phyloP scores from a whole-genome alignment of 179 eudicot genomes.

The Camellia oleifera region DNA sequence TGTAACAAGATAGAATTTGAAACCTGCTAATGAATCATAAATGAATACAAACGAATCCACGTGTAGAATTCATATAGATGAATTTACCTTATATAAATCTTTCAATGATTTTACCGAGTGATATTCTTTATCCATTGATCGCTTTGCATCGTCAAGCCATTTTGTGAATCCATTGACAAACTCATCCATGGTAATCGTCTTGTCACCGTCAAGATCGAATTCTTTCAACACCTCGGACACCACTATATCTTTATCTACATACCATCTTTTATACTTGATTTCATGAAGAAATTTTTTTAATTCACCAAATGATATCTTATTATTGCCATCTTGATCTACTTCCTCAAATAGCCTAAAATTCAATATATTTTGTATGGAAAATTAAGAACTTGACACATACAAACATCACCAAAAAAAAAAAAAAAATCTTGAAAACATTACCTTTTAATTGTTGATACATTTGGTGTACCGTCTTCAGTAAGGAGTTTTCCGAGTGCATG shows the following conservation, averaged over 20 bases:
- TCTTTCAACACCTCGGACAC: conserved; percentile 24
- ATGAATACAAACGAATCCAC: not conserved
- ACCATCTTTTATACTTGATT: conserved; percentile 16
- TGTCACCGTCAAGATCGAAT: conserved; percentile 29
- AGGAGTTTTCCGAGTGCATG: conserved; percentile 26
- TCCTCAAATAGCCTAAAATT: conserved; percentile 33
- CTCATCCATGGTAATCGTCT: conserved; percentile 30
- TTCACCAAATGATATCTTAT: conserved; percentile 24
- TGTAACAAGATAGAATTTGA: not conserved
- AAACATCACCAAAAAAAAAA: not conserved
- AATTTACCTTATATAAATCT: conserved; percentile 26
- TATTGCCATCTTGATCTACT: conserved; percentile 28
- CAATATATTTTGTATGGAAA: too few relatives aligned
- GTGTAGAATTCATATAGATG: too few relatives aligned
- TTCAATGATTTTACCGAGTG: conserved; percentile 24
- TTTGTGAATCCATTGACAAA: conserved; percentile 31
- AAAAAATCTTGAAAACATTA: not conserved
- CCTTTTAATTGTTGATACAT: conserved; percentile 29
- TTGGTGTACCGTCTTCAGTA: conserved; percentile 27
- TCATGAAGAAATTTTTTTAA: conserved; percentile 25
- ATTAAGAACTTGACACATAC: not conserved
- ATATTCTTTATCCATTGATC: conserved; percentile 26
- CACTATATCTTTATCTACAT: conserved; percentile 18
- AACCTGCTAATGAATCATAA: not conserved
- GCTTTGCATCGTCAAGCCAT: conserved; percentile 37